Evolutionary conservation across 2,329 filamentous ascomycete species (phyloP), one percentile per base, ranked within the genome.

Genomic region (Cryphonectria radicalis): DNA sequence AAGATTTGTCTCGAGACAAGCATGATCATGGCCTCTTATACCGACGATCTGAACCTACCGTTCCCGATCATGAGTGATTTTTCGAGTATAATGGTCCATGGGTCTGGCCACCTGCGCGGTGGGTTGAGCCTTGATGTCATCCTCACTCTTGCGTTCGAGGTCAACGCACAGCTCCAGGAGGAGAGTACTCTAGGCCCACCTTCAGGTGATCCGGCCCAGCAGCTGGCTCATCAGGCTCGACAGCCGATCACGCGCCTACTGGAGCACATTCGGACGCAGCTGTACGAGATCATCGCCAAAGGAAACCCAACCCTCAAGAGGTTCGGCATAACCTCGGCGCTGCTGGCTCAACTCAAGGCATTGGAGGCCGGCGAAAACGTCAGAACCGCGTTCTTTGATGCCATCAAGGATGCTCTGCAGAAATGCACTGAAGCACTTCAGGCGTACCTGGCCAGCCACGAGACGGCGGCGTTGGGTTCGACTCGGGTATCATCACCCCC

Each of bases 1-100:
- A 77, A 77, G 59, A 66, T 67, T 3, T 75, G 74, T 57, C 72
- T 78, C 0, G 77, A 78, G 68, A 73, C 74, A 1, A 73, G 73
- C 60, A 72, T 77, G 40, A 74, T 76, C 70, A 75, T 76, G 55
- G 73, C 75, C 3, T 75, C 76, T 2, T 71, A 77, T 59, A 69
- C 70, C 0, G 68, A 75, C n/a, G 62, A 46, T 13, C 69, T 77
- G 25, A 70, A 73, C 25, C 22, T 70, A 2, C 63, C 57, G 1
- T 55, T 40, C 5, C 6, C 40, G 11, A 25, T 22, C 2, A 19
- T 19, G 22, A 60, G 64, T 28, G 64, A 71, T 50, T 57, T 71
- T 10, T 68, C 65, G 4, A 63, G 60, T 19, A 22, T 68, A 14
- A 67, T 71, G 64, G 40, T 65, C 1, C 50, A 57, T 35, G 69